Evolutionary conservation across 805 yeast species (phyloP).

Genomic region (Scheffersomyces coipomensis): DNA sequence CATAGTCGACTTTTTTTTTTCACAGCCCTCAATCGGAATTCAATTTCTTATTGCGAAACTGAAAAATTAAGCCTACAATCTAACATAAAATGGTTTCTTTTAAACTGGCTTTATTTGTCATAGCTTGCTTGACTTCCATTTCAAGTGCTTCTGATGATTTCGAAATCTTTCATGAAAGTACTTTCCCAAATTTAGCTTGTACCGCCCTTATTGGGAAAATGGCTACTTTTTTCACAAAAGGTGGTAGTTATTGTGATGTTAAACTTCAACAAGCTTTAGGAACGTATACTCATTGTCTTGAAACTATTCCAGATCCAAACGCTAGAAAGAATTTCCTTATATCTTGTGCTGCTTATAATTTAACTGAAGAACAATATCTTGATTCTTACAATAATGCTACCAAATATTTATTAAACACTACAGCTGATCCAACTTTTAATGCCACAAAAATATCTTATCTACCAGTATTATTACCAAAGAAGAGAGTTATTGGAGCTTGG

Average conservation of each 20-base stretch:
- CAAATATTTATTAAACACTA: slow-evolving; percentile 29
- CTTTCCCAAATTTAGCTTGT: slow-evolving; percentile 27
- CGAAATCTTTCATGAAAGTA: slow-evolving; percentile 19
- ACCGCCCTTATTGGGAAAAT: slow-evolving; percentile 18
- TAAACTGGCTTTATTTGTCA: neutral
- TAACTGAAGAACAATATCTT: slow-evolving; percentile 31
- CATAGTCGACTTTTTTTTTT: too few species aligned
- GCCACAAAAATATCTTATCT: slow-evolving; percentile 22
- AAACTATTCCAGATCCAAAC: slow-evolving; percentile 16
- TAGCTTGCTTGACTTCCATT: neutral
- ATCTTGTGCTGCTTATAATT: slow-evolving; percentile 18
- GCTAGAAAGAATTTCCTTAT: slow-evolving; percentile 23
- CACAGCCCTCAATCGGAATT: too few species aligned
- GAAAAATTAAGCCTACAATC: neutral
- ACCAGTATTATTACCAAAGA: slow-evolving; percentile 34
- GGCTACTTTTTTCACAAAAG: slow-evolving; percentile 21
- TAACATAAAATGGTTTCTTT: neutral
- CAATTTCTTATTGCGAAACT: neutral
- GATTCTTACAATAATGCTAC: slow-evolving; percentile 35
- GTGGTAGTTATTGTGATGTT: slow-evolving; percentile 29
- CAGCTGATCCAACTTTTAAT: slow-evolving; percentile 26
- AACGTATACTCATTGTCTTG: slow-evolving; percentile 34
- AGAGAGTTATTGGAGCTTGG: slow-evolving; percentile 23
- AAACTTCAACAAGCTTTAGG: slow-evolving; percentile 39
- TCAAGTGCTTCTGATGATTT: slow-evolving; percentile 15